Percentiles rank a stretch among this genome's conserved stretches.
phyloP scores from a whole-genome alignment of 2,329 filamentous ascomycete species.

The Fusarium guadeloupense region DNA sequence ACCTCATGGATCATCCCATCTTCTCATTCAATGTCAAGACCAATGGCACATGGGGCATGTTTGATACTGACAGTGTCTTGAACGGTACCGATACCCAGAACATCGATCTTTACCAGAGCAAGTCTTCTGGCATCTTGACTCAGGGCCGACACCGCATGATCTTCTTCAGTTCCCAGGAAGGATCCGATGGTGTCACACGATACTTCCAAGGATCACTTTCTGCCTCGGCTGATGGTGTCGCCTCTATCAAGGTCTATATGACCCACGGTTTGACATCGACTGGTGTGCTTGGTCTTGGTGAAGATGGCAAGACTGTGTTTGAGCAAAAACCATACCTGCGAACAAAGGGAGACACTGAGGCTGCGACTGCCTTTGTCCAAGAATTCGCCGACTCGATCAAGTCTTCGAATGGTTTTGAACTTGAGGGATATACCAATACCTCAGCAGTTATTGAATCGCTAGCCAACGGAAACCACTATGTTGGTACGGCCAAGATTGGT shows the following conservation, averaged over 20 bases:
- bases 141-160: slow-evolving; percentile 71
- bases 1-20: slow-evolving; percentile 63
- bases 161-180: slow-evolving; percentile 62
- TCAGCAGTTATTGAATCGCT: slow-evolving; percentile 44
- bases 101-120: slow-evolving; percentile 70
- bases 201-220: slow-evolving; percentile 74
- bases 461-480: slow-evolving; percentile 57
- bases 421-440: slow-evolving; percentile 36
- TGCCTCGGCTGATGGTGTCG: slow-evolving; percentile 65
- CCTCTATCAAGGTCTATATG: slow-evolving; percentile 67
- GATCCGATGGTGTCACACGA: slow-evolving; percentile 67
- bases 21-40: slow-evolving; percentile 44
- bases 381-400: slow-evolving; percentile 64
- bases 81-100: slow-evolving; percentile 58
- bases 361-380: slow-evolving; percentile 72
- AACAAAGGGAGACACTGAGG: slow-evolving; percentile 66
- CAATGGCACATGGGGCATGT: slow-evolving; percentile 8
- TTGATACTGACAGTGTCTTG: slow-evolving; percentile 57
- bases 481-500: slow-evolving; percentile 69
- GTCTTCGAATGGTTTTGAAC: slow-evolving; percentile 14
- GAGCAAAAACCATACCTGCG: slow-evolving; percentile 68
- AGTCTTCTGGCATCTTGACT: slow-evolving; percentile 67
- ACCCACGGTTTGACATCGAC: slow-evolving; percentile 69
- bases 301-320: slow-evolving; percentile 65
- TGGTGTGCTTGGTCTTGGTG: slow-evolving; percentile 68